Conservation (phyloP, 2,329 filamentous ascomycete species). For the Trichoderma pleuroti region DNA sequence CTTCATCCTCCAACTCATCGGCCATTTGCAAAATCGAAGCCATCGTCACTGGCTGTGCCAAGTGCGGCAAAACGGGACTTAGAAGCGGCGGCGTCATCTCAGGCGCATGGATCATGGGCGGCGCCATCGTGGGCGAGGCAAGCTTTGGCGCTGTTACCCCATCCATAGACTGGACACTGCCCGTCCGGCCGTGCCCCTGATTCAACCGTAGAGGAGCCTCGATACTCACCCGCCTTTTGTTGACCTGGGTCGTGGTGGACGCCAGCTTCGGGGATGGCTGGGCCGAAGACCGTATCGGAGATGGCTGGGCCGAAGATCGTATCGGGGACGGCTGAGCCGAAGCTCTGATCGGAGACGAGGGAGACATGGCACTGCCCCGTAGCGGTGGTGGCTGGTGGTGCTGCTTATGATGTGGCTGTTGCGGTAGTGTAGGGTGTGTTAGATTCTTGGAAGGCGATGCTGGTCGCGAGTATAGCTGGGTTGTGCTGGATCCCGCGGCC, state of each 20-base stretch:
- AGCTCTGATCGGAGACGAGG: constrained; percentile 28
- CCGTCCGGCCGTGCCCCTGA: constrained; percentile 40
- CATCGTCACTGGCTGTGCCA: constrained; percentile 42
- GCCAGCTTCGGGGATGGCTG: constrained; percentile 38
- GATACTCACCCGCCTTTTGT: constrained; percentile 43
- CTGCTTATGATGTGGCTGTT: constrained; percentile 19
- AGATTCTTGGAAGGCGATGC: constrained; percentile 49
- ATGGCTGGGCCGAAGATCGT: constrained; percentile 23
- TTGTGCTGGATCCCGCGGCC: constrained; percentile 22
- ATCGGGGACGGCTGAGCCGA: constrained; percentile 21
- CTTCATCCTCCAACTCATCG: constrained; percentile 45
- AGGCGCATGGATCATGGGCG: constrained; percentile 39
- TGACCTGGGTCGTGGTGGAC: constrained; percentile 29
- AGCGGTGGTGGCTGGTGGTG: constrained; percentile 22
- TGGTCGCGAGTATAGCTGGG: constrained; percentile 39
- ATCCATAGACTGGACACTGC: constrained; percentile 39
- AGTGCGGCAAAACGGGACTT: constrained; percentile 29
- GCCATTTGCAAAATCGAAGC: constrained; percentile 55
- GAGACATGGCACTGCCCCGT: constrained; percentile 23
- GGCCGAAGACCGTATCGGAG: constrained; percentile 31
- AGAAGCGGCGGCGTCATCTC: constrained; percentile 26
- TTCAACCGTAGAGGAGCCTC: constrained; percentile 37
- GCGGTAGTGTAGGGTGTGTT: constrained; percentile 22
- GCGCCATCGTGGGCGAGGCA: constrained; percentile 31
- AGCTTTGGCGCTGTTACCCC: constrained; percentile 35